phyloP scores from a whole-genome alignment of 2,329 filamentous ascomycete species.

The Lecanoromycetidae sp. region DNA sequence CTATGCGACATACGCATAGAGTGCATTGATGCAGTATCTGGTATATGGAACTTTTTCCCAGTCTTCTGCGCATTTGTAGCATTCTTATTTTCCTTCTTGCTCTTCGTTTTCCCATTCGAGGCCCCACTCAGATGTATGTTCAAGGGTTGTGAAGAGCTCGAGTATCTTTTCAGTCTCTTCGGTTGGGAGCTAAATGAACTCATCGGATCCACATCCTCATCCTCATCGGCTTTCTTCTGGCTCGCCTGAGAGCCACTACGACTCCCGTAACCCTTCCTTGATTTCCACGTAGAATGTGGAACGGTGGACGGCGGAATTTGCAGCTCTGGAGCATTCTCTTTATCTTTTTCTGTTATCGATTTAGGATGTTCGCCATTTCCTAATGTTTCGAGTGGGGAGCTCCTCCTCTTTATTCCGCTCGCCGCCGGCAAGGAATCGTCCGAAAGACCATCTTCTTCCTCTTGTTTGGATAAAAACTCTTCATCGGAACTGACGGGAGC shows the following conservation, averaged over 20 bases:
- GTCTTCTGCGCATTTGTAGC: background rate
- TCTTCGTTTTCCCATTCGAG: background rate
- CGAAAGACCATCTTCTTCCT: background rate
- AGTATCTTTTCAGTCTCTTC: background rate
- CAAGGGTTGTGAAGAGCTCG: background rate
- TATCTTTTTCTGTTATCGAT: background rate
- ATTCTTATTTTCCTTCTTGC: background rate
- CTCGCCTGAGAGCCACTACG: conserved; percentile 1
- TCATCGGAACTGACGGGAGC: conserved; percentile 10
- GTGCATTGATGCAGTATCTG: background rate
- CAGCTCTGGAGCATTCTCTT: background rate
- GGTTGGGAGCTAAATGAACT: background rate
- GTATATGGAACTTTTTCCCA: background rate
- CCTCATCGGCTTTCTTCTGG: conserved; percentile 1
- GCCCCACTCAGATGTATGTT: background rate
- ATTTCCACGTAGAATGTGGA: background rate
- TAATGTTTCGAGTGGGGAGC: background rate
- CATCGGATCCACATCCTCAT: background rate
- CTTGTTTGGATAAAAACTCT: background rate
- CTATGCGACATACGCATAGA: too few relatives aligned
- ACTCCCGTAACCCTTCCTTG: background rate
- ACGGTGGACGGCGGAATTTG: background rate
- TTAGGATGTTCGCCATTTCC: background rate
- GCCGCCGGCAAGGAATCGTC: background rate
- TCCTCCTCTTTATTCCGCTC: background rate